Evolutionary conservation across 805 yeast genomes (phyloP).

Genomic region (Teunomyces pallodes): DNA sequence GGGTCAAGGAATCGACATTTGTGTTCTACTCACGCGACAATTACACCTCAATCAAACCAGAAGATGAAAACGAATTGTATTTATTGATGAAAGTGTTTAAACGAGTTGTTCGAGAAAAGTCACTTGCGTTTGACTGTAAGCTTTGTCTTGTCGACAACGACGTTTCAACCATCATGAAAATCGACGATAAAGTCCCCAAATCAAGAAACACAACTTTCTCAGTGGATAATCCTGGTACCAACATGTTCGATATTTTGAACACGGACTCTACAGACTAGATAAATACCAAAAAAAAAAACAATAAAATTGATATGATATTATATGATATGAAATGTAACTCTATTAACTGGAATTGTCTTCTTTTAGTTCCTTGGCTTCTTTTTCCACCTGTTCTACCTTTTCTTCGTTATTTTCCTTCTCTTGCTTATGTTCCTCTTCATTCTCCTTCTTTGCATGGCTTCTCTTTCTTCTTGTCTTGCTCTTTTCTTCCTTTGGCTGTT

Average conservation of each 20-base stretch:
- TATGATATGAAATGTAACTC: background rate
- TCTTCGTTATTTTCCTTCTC: background rate
- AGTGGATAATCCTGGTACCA: background rate
- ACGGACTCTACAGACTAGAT: slow-evolving; percentile 4
- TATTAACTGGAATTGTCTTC: background rate
- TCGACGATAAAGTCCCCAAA: slow-evolving; percentile 9
- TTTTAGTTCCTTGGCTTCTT: background rate
- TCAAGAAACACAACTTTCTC: background rate
- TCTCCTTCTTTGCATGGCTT: slow-evolving; percentile 2
- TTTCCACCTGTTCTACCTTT: background rate
- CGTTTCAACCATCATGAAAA: slow-evolving; percentile 16
- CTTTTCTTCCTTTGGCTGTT: slow-evolving; percentile 9
- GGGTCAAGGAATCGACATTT: slow-evolving; percentile 42
- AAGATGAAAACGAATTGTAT: slow-evolving; percentile 43
- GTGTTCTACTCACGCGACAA: slow-evolving; percentile 38
- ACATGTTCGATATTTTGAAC: slow-evolving; percentile 7
- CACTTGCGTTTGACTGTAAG: slow-evolving; percentile 50
- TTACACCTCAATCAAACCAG: slow-evolving; percentile 29
- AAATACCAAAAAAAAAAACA: background rate
- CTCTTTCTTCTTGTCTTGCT: slow-evolving; percentile 10
- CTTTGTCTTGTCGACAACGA: slow-evolving; percentile 41
- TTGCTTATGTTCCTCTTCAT: background rate
- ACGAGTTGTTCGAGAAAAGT: slow-evolving; percentile 32
- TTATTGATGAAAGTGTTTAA: slow-evolving; percentile 36
- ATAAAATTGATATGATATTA: background rate